These are phyloP conservation scores for Inga oerstediana DNA, from an alignment of 306 rosid species.

Conservation along the genomic window DNA sequence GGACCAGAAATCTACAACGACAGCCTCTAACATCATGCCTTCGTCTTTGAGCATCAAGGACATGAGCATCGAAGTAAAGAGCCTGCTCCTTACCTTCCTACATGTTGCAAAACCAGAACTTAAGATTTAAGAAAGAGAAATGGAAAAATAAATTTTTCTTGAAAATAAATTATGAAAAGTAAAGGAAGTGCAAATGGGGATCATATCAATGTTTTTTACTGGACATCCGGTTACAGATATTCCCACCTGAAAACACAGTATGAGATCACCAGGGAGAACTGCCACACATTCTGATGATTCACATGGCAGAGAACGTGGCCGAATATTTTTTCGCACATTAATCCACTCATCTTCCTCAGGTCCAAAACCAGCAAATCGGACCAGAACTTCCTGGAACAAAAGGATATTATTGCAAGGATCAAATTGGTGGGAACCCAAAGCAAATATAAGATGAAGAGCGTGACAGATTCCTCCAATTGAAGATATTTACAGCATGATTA, in stretches of 20 bases:
- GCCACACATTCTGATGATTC: slow-evolving; percentile 99
- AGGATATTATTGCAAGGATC: slow-evolving; percentile 16
- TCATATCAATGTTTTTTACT: slow-evolving; percentile 27
- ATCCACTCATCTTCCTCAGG: slow-evolving; percentile 98
- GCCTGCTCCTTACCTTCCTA: slow-evolving; percentile 99
- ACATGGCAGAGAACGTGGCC: slow-evolving; percentile 96
- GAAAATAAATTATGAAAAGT: slow-evolving; percentile 13
- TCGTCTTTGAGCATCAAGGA: slow-evolving; percentile 96
- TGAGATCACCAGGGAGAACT: slow-evolving; percentile 95
- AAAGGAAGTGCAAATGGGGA: slow-evolving; percentile 3
- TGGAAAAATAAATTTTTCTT: not conserved
- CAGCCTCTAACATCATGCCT: slow-evolving; percentile 99
- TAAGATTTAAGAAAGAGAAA: slow-evolving; percentile 6
- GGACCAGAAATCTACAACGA: slow-evolving; percentile 99
- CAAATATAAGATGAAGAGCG: slow-evolving; percentile 4
- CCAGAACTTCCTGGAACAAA: slow-evolving; percentile 78
- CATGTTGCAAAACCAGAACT: slow-evolving; percentile 32
- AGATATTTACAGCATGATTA: slow-evolving; percentile 23
- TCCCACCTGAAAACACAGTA: slow-evolving; percentile 93
- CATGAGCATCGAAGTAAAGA: slow-evolving; percentile 96
- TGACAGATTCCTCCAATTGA: slow-evolving; percentile 16
- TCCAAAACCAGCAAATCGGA: slow-evolving; percentile 95
- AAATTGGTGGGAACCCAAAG: slow-evolving; percentile 15
- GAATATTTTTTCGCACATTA: slow-evolving; percentile 75
- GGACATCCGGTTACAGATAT: slow-evolving; percentile 22